Evolutionary conservation across 1,284 basidiomycete genomes (phyloP).

Genomic region (Austroboletus novae-zelandiae): DNA sequence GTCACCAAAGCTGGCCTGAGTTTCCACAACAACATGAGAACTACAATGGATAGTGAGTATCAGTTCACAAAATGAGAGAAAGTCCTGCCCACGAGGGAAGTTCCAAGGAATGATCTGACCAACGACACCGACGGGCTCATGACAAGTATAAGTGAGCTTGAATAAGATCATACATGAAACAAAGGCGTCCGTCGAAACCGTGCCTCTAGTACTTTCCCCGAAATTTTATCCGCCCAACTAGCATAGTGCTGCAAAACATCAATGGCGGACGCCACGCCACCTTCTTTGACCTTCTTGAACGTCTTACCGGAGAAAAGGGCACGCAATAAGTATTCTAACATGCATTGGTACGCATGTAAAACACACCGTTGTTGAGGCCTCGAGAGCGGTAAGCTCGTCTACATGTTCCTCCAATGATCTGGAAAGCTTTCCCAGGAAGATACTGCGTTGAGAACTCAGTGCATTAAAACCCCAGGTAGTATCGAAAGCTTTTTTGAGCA

Average conservation of each 20-base stretch:
- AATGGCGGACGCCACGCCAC: conserved; percentile 73
- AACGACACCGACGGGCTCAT: conserved; percentile 92
- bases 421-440: conserved; percentile 54
- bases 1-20: conserved; percentile 82
- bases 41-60: conserved; percentile 27
- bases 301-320: conserved; percentile 56
- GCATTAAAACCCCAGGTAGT: conserved; percentile 54
- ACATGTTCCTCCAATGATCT: conserved; percentile 56
- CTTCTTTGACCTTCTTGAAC: conserved; percentile 67
- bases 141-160: conserved; percentile 75
- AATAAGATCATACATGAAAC: background rate
- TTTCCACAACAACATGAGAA: conserved; percentile 81
- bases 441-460: conserved; percentile 51
- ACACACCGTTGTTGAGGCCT: conserved; percentile 52
- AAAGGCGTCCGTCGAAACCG: conserved; percentile 3
- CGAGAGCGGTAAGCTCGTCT: conserved; percentile 61
- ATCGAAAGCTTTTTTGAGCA: conserved; percentile 72
- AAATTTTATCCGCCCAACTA: conserved; percentile 86
- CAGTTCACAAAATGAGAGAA: background rate
- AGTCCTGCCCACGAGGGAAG: conserved; percentile 52
- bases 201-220: conserved; percentile 76
- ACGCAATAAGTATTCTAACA: background rate
- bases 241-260: conserved; percentile 70
- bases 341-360: background rate
- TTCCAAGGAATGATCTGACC: conserved; percentile 86